Conservation (phyloP, 2,329 filamentous ascomycete species). For the Leptographium wingfieldii region DNA sequence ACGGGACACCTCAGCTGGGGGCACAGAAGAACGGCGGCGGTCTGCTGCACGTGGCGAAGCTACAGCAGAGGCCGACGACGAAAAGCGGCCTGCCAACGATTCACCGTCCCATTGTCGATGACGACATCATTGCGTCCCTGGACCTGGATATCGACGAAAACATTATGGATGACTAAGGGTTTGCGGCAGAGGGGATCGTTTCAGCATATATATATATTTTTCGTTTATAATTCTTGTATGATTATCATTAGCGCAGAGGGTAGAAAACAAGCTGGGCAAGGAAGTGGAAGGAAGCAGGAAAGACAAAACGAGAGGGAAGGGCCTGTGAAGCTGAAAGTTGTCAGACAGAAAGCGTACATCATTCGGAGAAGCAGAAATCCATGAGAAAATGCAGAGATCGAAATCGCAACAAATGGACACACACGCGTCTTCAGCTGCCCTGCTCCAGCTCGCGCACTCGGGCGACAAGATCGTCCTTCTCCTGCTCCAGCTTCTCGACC, state of each 20-base stretch:
- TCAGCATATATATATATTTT: not conserved
- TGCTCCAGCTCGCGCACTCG: constrained; percentile 5
- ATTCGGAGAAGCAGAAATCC: not conserved
- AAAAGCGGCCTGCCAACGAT: constrained; percentile 54
- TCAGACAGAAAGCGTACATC: too few relatives aligned
- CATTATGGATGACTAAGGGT: constrained; percentile 29
- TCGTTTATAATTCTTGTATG: not conserved
- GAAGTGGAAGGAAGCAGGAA: not conserved
- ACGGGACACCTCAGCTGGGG: constrained; percentile 35
- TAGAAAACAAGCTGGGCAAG: not conserved
- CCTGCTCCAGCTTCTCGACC: constrained; percentile 38
- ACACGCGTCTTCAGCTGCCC: not conserved
- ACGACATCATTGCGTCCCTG: constrained; percentile 81
- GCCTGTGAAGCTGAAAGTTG: not conserved
- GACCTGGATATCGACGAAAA: constrained; percentile 90
- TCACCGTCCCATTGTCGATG: constrained; percentile 72
- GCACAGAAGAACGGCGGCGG: constrained; percentile 24
- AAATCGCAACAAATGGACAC: not conserved
- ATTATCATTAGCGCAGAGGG: not conserved
- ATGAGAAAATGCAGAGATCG: not conserved
- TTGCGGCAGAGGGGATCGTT: not conserved
- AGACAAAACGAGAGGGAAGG: not conserved
- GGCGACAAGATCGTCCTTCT: constrained; percentile 25
- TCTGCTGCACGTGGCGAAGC: constrained; percentile 39
- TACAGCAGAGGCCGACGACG: constrained; percentile 33